Evolutionary conservation across 1,139 yeast genomes (phyloP), one percentile per base, ranked within the genome.

Genomic region (Candida tetrigidarum): DNA sequence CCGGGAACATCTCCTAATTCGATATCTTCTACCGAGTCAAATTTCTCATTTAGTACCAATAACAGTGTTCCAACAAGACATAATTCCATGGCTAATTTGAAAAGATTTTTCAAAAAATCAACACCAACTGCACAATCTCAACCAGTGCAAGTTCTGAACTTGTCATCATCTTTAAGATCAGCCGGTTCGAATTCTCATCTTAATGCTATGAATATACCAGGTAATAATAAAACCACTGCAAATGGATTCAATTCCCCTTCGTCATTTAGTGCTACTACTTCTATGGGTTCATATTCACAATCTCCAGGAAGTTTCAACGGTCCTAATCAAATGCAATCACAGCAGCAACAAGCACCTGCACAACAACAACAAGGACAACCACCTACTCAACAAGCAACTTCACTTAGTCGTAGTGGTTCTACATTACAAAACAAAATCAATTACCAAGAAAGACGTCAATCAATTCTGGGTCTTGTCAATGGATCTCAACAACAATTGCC

Each of bases 51-150:
- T 32, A 10, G 35, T 8, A 25, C 26, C 25, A 19, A 19, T 19
- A 28, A 23, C 26, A 49, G 54, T 33, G 41, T 50, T 33, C 69
- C 59, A n/a, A 58, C 74, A 8, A 63, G 79, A 51, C 91, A 85
- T 55, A 83, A 84, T 51, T 83, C 91, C 7, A 86, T 85, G 90
- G 86, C 87, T 27, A 90, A 86, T 51, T 66, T 85, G 54, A 81
- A 81, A 60, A 64, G 82, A 33, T 76, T 84, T 53, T 81, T 84
- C 66, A 81, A 79, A 50, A 79, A 81, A 51, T 61, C 73, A 18
- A 59, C 62, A 2, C 61, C 64, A n/a, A 53, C 64, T 6, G 60
- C 73, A 1, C 50, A 67, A 12, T 54, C 59, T 26, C 60, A 62
- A 25, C 52, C 57, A 25, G 47, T 44, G 8, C 65, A 66, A 11